Conservation (phyloP, 768 basidiomycete species). For the Pisolithus microcarpus region DNA sequence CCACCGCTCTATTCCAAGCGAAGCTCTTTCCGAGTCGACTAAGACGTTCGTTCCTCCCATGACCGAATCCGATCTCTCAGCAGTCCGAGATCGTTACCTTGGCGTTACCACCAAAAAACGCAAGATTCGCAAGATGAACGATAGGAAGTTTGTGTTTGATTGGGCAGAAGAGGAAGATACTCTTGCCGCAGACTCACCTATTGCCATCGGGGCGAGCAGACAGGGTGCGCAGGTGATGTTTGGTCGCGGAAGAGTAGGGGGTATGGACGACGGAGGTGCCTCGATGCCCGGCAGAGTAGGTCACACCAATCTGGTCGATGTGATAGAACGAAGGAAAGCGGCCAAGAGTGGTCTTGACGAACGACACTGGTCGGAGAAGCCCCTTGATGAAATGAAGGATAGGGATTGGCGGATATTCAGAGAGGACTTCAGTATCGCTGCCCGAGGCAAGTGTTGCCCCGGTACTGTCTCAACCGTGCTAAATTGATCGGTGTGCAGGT, state of each 20-base stretch:
- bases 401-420: conserved; percentile 99
- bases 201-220: conserved; percentile 59
- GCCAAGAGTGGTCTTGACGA: conserved; percentile 82
- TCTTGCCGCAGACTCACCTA: conserved; percentile 67
- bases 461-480: not conserved
- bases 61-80: conserved; percentile 72
- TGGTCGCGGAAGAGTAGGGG: conserved; percentile 75
- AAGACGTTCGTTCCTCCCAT: conserved; percentile 52
- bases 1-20: conserved; percentile 24
- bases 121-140: conserved; percentile 90
- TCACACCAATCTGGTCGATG: conserved; percentile 64
- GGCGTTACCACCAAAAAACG: conserved; percentile 93
- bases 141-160: conserved; percentile 98
- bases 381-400: conserved; percentile 86
- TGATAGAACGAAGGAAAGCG: conserved; percentile 76
- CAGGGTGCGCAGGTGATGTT: conserved; percentile 88
- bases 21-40: conserved; percentile 31
- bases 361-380: conserved; percentile 96
- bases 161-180: conserved; percentile 99
- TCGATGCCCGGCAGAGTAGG: conserved; percentile 21
- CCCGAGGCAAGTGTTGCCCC: conserved; percentile 53
- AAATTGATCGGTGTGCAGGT: conserved; percentile 38
- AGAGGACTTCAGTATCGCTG: conserved; percentile 95
- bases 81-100: conserved; percentile 88
- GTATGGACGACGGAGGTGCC: conserved; percentile 76